Evolutionary conservation across 371 early-diverging fungal genomes (phyloP), one percentile per base, ranked within the genome.

Genomic region (Syncephalis plumigaleata): DNA sequence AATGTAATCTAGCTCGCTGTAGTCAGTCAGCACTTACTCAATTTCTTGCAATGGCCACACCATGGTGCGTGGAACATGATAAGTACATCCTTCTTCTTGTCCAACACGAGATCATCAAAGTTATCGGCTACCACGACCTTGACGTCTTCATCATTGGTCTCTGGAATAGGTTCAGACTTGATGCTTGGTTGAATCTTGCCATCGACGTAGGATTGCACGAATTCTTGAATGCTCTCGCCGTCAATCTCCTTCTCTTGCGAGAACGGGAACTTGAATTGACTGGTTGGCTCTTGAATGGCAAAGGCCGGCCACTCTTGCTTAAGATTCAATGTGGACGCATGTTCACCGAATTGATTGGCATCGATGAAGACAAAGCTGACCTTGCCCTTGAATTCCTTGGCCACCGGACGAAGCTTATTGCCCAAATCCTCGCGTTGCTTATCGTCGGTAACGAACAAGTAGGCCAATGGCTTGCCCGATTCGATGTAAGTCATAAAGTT

Each of bases 261-360:
- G 58, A 78, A 74, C 47, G 92, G 90, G 65, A 60, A 93, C 68
- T 92, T 92, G 55, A 69, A 59, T 42, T 72, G 68, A 47, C 61
- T 68, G 39, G 65, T 69, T 43, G 80, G 57, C 49, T 73, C 67
- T 64, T 90, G 89, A 58, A 96, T 78, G 48, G 76, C 88, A 55
- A 96, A 79, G 9, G 92, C 90, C 42, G 97, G 97, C 84, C 85
- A 96, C 49, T 70, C 49, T 48, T 77, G 64, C 72, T 87, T 79
- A 39, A 96, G 63, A 64, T 76, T 83, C 42, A 94, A 63, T 63
- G 75, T 76, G 49, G 75, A 70, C 49, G 87, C 94, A 58, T 91
- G 89, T 39, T 66, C 70, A 52, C 79, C 86, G 59, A 73, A 94
- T 60, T 86, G 74, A 57, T 24, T 57, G 42, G 84, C 91, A 57